phyloP scores from a whole-genome alignment of 2,329 filamentous ascomycete genomes.

The Sordariomycetes sp. region DNA sequence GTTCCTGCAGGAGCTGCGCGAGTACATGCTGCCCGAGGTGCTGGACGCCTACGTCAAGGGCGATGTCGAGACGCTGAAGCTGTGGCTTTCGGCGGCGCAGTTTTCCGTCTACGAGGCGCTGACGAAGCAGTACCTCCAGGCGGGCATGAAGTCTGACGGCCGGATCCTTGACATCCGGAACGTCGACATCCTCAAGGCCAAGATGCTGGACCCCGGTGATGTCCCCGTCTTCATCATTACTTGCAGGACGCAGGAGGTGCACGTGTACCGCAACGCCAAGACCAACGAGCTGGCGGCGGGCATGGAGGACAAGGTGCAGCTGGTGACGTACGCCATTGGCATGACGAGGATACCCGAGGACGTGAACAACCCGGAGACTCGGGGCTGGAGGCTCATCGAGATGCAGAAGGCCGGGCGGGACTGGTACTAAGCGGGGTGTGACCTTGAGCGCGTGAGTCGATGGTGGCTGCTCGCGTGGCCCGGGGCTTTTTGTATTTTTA shows the following conservation, averaged over 20 bases:
- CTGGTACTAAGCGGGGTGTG: slow-evolving; percentile 37
- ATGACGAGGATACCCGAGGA: slow-evolving; percentile 90
- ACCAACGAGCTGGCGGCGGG: slow-evolving; percentile 79
- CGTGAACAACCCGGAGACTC: slow-evolving; percentile 90
- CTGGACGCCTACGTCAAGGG: slow-evolving; percentile 97
- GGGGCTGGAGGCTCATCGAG: slow-evolving; percentile 95
- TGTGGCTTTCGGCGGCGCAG: slow-evolving; percentile 93
- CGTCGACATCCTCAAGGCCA: slow-evolving; percentile 74
- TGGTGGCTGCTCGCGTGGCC: not conserved
- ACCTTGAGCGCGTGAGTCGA: not conserved
- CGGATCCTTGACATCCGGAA: slow-evolving; percentile 90
- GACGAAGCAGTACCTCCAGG: slow-evolving; percentile 88
- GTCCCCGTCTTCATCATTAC: slow-evolving; percentile 95
- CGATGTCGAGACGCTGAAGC: slow-evolving; percentile 76
- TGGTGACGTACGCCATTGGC: slow-evolving; percentile 95
- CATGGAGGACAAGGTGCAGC: slow-evolving; percentile 97
- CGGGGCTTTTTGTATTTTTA: not conserved
- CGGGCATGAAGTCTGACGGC: slow-evolving; percentile 87
- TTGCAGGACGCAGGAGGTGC: slow-evolving; percentile 91
- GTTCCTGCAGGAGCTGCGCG: slow-evolving; percentile 87
- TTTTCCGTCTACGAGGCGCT: slow-evolving; percentile 95
- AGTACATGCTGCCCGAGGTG: slow-evolving; percentile 95
- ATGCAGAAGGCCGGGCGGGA: slow-evolving; percentile 96
- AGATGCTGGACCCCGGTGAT: slow-evolving; percentile 73
- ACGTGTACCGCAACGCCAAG: slow-evolving; percentile 91